Percentiles rank a stretch among this genome's conserved stretches.
phyloP scores from a whole-genome alignment of 192 early-diverging fungal genomes.

The Ambispora gerdemannii region DNA sequence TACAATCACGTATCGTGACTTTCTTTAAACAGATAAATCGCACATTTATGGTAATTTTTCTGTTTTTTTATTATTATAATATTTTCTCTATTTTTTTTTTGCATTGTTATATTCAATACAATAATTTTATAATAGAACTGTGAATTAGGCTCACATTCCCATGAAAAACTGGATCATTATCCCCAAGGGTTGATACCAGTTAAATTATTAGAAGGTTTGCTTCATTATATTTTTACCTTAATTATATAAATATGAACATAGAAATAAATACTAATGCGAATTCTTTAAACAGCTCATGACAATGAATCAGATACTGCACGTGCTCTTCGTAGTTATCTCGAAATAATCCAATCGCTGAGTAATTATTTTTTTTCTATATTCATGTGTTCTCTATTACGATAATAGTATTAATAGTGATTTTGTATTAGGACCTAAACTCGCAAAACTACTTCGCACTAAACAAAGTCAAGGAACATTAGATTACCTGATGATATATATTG shows the following conservation, averaged over 20 bases:
- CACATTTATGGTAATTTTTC: slow-evolving; percentile 47
- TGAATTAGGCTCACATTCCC: slow-evolving; percentile 45
- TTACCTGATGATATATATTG: background rate
- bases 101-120: too few relatives aligned
- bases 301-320: slow-evolving; percentile 40
- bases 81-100: too few relatives aligned
- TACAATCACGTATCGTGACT: slow-evolving; percentile 19
- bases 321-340: slow-evolving; percentile 48
- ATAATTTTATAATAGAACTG: slow-evolving; percentile 53
- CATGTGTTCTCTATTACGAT: too few relatives aligned
- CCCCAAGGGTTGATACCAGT: slow-evolving; percentile 47
- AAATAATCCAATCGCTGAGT: too few relatives aligned
- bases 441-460: background rate
- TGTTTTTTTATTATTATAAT: too few relatives aligned
- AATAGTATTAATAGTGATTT: background rate
- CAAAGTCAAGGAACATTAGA: background rate
- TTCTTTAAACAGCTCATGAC: background rate
- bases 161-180: slow-evolving; percentile 38
- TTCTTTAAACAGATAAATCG: slow-evolving; percentile 1
- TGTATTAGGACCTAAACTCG: background rate
- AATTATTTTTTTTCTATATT: too few relatives aligned
- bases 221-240: too few relatives aligned
- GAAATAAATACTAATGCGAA: background rate
- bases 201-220: slow-evolving; percentile 36
- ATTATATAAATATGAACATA: too few relatives aligned